phyloP scores from a whole-genome alignment of 2,329 filamentous ascomycete species.

The Pseudogymnoascus sp. region DNA sequence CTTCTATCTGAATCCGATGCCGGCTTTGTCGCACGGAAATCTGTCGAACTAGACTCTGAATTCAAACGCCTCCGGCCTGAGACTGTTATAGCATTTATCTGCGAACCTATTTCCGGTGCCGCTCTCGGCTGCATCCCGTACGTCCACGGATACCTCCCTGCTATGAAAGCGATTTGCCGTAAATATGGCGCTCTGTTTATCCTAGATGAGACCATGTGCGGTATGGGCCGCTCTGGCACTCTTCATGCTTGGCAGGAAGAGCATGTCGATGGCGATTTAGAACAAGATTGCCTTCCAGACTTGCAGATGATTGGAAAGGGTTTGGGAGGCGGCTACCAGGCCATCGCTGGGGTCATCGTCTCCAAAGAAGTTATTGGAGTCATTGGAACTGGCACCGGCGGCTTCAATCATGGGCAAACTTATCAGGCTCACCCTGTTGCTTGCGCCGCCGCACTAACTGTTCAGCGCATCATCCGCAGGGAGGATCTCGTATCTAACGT shows the following conservation, averaged over 20 bases:
- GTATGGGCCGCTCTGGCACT: constrained; percentile 46
- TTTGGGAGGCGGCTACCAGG: constrained; percentile 57
- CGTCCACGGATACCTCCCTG: constrained; percentile 61
- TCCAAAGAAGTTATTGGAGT: constrained; percentile 44
- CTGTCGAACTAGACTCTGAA: constrained; percentile 54
- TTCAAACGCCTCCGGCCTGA: constrained; percentile 55
- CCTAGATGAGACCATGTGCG: constrained; percentile 66
- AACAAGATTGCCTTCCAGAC: constrained; percentile 43
- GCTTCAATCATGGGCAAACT: constrained; percentile 41
- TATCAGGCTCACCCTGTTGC: constrained; percentile 55
- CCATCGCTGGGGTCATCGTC: constrained; percentile 55
- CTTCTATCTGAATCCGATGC: constrained; percentile 42
- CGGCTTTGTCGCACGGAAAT: constrained; percentile 51
- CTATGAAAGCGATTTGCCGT: constrained; percentile 62
- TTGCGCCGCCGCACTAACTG: constrained; percentile 56
- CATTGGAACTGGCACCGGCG: constrained; percentile 16
- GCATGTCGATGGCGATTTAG: constrained; percentile 27
- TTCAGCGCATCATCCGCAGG: constrained; percentile 51
- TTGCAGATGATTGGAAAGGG: constrained; percentile 62
- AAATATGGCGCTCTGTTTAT: constrained; percentile 69
- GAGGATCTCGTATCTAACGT: constrained; percentile 55
- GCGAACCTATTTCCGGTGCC: constrained; percentile 62
- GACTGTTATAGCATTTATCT: constrained; percentile 60
- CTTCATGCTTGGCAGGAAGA: constrained; percentile 52
- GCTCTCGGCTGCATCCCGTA: constrained; percentile 64